A percentile compares a stretch with the other conserved stretches of the same genome.
These are phyloP conservation scores for Diaporthe citrichinensis DNA, from an alignment of 2,329 filamentous ascomycete genomes.

Conservation along the genomic window DNA sequence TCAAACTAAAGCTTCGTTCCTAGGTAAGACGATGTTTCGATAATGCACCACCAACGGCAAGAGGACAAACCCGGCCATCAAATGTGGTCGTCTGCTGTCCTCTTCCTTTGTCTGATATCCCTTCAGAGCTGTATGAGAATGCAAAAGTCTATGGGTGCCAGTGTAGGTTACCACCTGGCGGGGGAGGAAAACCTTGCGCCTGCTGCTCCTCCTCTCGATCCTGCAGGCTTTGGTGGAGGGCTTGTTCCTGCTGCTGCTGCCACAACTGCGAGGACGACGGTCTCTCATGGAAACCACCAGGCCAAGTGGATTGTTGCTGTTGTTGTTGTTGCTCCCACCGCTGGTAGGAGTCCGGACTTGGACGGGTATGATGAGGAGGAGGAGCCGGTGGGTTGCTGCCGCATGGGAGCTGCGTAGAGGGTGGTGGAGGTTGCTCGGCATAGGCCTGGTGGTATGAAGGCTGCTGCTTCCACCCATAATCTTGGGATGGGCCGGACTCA, in stretches of 20 bases:
- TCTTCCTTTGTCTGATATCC: neutral
- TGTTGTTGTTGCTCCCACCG: neutral
- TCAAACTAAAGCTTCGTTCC: neutral
- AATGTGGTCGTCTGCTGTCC: neutral
- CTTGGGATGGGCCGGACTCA: neutral
- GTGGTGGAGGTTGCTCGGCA: neutral
- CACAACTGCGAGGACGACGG: slow-evolving; percentile 3
- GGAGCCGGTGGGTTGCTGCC: neutral
- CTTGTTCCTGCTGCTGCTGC: slow-evolving; percentile 26
- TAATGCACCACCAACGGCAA: neutral
- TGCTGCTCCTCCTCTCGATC: slow-evolving; percentile 15
- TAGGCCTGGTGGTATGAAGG: neutral
- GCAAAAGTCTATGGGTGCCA: slow-evolving; percentile 4
- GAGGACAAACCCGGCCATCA: neutral
- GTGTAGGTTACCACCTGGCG: neutral
- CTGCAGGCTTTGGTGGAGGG: slow-evolving; percentile 9
- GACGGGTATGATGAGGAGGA: slow-evolving; percentile 15
- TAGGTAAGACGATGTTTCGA: neutral
- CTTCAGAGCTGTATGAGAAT: neutral
- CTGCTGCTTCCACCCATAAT: neutral
- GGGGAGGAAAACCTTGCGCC: slow-evolving; percentile 1
- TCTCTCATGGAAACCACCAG: neutral
- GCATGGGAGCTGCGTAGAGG: neutral
- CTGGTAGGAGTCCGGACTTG: neutral
- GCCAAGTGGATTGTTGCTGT: neutral